phyloP scores from a whole-genome alignment of 2,329 filamentous ascomycete species.

The Pochonia chlamydosporia region DNA sequence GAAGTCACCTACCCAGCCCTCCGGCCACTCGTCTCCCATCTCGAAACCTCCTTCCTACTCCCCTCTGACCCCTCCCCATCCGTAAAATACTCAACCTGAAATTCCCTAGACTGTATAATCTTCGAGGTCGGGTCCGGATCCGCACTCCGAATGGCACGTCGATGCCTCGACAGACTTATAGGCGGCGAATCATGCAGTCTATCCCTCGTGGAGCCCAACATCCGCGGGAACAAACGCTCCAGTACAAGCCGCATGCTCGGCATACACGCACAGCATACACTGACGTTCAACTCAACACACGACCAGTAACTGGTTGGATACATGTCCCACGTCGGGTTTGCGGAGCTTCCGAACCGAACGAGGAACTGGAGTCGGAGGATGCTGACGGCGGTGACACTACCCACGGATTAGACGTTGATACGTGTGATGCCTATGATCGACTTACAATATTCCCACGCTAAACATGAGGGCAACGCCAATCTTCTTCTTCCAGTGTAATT shows the following conservation, averaged over 20 bases:
- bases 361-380: slow-evolving; percentile 19
- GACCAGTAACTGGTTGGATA: slow-evolving; percentile 19
- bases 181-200: no score
- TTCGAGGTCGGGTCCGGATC: no score
- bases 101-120: no score
- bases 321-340: slow-evolving; percentile 16
- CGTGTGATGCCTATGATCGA: slow-evolving; percentile 5
- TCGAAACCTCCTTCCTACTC: no score
- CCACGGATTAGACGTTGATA: background rate
- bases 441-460: slow-evolving; percentile 30
- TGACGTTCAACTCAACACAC: slow-evolving; percentile 22
- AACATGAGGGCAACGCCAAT: slow-evolving; percentile 35
- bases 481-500: slow-evolving; percentile 35
- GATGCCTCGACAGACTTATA: no score
- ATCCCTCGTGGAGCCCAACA: background rate
- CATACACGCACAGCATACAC: slow-evolving; percentile 25
- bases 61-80: no score
- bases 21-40: no score
- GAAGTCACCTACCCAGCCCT: no score
- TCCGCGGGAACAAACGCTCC: slow-evolving; percentile 10
- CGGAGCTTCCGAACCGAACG: slow-evolving; percentile 13
- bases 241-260: slow-evolving; percentile 23
- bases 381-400: slow-evolving; percentile 16
- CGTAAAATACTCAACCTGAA: no score
- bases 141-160: no score